phyloP scores from a whole-genome alignment of 78 protist species.

The Pigoraptor vietnamica region DNA sequence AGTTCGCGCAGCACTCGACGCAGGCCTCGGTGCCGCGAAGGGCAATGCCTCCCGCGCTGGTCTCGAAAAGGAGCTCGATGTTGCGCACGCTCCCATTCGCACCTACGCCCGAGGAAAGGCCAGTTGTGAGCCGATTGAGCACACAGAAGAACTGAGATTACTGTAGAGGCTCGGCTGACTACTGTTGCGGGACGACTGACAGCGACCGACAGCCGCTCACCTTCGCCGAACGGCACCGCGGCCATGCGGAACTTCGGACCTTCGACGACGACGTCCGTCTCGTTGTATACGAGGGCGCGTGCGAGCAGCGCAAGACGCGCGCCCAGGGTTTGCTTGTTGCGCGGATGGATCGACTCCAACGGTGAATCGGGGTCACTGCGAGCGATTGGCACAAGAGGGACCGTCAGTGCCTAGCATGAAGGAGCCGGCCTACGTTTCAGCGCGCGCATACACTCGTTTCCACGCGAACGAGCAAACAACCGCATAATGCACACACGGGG shows the following conservation, averaged over 20 bases:
- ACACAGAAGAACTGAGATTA: too few species aligned
- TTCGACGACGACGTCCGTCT: background rate
- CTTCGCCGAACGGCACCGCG: too few species aligned
- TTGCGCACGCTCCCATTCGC: background rate
- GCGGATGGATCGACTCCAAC: background rate
- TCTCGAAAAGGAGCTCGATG: background rate
- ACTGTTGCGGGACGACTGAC: too few species aligned
- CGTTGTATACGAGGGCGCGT: background rate
- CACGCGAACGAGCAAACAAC: background rate
- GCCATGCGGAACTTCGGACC: background rate
- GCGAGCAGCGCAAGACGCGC: background rate
- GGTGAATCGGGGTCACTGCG: background rate
- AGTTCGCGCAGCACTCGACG: background rate
- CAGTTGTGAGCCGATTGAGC: too few species aligned
- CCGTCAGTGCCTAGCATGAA: too few species aligned
- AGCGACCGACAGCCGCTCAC: background rate
- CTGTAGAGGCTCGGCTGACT: background rate
- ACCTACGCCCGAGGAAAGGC: background rate
- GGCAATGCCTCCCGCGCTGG: background rate
- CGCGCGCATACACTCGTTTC: background rate
- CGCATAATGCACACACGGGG: background rate
- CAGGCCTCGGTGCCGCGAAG: background rate
- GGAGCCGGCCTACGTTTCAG: background rate
- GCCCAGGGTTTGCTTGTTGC: background rate
- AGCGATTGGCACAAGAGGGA: too few species aligned